Base-by-base conservation (phyloP, 2,329 filamentous ascomycete genomes). In the Microdochium trichocladiopsis region DNA sequence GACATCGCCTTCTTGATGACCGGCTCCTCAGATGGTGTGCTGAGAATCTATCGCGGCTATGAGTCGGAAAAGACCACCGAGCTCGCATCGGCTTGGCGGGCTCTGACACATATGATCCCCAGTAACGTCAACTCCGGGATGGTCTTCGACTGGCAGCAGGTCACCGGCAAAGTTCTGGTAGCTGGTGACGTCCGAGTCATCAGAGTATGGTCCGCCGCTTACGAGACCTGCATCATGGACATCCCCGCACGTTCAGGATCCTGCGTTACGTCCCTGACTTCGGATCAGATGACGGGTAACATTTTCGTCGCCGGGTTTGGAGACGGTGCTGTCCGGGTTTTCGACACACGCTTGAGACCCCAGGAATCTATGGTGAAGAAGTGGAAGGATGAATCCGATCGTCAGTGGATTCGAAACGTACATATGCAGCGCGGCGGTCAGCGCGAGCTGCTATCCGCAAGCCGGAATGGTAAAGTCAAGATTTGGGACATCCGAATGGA, bases 61-160 rank as follows among this genome's bases (percentile, higher is more conserved):
- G 91, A 96, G 60, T 84, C 82, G 22, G 79, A 86, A 48, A 79
- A 79, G 56, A 79, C 84, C 50, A 86, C 94, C 25, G 88, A 95
- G 70, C 80, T 99, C 25, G 91, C 95, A 2, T 91, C 93, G 1
- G 83, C 90, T 18, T 97, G 95, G 83, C 84, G 94, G 48, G 94
- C 94, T 4, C 72, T 99, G 54, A 95, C 90, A 12, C 90, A 99
- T 69, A 87, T 97, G 66, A 88, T 97, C 5, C 90, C 92, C 3
- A 95, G 90, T 67, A 96, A 93, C 62, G 87, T 92, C 63, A 95
- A 96, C 67, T 92, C 92, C 1, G 94, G 94, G 22, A 87, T 99
- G 71, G 93, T 97, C 24, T 95, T 97, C 66, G 93, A 99, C 68
- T 99, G 94, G 94, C 93, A 97, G 67, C 94, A 99, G 71, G 92